Evolutionary conservation across 2,329 filamentous ascomycete genomes (phyloP), one percentile per base, ranked within the genome.

Genomic region (Sclerotinia minor): DNA sequence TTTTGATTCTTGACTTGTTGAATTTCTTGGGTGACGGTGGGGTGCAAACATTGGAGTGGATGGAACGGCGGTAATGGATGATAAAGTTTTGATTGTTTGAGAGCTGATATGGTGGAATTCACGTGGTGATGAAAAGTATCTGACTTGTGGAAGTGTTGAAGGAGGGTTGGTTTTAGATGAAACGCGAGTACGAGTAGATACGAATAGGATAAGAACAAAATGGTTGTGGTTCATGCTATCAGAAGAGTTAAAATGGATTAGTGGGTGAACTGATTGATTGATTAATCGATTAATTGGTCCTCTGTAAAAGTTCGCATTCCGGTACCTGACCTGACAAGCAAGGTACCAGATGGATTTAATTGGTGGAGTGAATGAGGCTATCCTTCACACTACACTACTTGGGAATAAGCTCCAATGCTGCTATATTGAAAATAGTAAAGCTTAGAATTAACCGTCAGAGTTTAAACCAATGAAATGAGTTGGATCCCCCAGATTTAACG

Each of bases 1-100:
- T 35, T 4, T 29, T n/a, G n/a, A n/a, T n/a, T 38, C 35, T 38
- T 38, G 35, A 38, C 35, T 38, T 38, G 4, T 38, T 38, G 21
- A n/a, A 11, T 15, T 7, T 29, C 6, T 35, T 45, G 44, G 4
- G 44, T 54, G 52, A 54, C 32, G 7, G 21, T 11, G n/a, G 53
- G 52, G 19, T 53, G 26, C 5, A 52, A 2, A 19, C 24, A 21
- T 1, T 5, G 24, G 19, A 17, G 21, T 7, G 19, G 29, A 8
- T 35, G 8, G 9, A n/a, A 38, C 13, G 29, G 32, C 11, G 32
- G 53, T 38, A 24, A n/a, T n/a, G n/a, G n/a, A 19, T 38, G n/a
- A 55, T 38, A 38, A 38, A 55, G n/a, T n/a, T n/a, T n/a, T n/a
- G n/a, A n/a, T n/a, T n/a, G 53, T 55, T 55, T 38, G 32, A 55